Base-by-base conservation (phyloP, 192 early-diverging fungal species). In the Pilaira anomala region DNA sequence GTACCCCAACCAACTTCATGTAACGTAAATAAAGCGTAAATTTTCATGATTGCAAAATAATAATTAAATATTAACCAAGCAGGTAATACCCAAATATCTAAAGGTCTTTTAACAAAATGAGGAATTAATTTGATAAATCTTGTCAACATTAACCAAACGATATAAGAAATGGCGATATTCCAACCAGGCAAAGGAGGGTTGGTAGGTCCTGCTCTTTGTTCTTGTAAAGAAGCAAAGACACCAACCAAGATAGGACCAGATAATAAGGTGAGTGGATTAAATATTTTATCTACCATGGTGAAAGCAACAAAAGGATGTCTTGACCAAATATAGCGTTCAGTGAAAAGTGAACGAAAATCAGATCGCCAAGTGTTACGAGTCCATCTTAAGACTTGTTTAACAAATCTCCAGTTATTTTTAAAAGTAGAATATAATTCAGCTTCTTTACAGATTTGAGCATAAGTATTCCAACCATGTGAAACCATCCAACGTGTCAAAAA, bases 401-500 rank as follows among this genome's bases (percentile, higher is more conserved):
- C 60, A 58, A 89, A 89, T 16, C 82, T 68, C 86, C 86, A 89
- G 53, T 89, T 87, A 73, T 88, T 82, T 71, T 89, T 89, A 73
- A 89, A 89, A 0, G 87, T 89, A 3, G 87, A 89, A 12, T 60
- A 64, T 6, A 89, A 69, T 33, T 89, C 87, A 52, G 83, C 87
- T 65, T 89, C 80, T 25, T 74, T 74, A 42, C 86, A 87, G 42
- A 83, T 74, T 52, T 89, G 87, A 5, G 87, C 82, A 68, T 82
- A 84, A 6, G 87, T 88, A 48, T 78, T 79, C 87, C 87, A 89
- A 19, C 77, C 76, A 63, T 88, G 83, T 3, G 76, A 87, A 16
- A 85, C 80, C 76, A 88, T 79, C 87, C 87, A 89, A 0, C 87
- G 80, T 2, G 87, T 89, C 66, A 89, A 67, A 61, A 88, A 89